phyloP scores from a whole-genome alignment of 306 rosid species.

The Trifolium repens region DNA sequence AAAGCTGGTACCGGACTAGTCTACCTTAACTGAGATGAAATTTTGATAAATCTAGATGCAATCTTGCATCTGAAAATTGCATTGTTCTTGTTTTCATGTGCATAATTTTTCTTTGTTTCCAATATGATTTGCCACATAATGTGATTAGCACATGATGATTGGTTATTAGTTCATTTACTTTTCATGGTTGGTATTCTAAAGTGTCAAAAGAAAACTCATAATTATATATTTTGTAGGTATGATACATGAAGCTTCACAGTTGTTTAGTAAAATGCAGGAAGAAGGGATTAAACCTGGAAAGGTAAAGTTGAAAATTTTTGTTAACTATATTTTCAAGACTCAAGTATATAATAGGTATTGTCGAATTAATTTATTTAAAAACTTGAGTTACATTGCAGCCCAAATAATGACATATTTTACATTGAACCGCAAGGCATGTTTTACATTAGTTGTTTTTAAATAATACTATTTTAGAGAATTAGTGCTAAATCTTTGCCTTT shows the following conservation, averaged over 20 bases:
- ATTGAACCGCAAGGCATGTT: not conserved
- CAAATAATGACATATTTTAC: not conserved
- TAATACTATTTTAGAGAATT: constrained; percentile 1
- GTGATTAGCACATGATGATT: constrained; percentile 22
- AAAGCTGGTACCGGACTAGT: constrained; percentile 71
- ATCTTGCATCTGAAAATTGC: constrained; percentile 19
- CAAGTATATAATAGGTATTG: not conserved
- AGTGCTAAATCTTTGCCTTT: constrained; percentile 39
- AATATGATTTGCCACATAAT: constrained; percentile 20
- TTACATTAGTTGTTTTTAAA: constrained; percentile 12
- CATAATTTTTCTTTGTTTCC: constrained; percentile 13
- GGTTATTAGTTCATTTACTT: constrained; percentile 24
- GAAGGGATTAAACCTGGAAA: constrained; percentile 80
- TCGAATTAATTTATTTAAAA: constrained; percentile 24
- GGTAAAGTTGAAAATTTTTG: constrained; percentile 49
- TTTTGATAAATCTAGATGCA: constrained; percentile 35
- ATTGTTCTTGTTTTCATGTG: constrained; percentile 31
- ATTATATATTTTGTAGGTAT: constrained; percentile 59
- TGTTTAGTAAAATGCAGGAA: constrained; percentile 79
- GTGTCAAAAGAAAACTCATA: constrained; percentile 7
- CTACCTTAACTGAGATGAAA: constrained; percentile 6
- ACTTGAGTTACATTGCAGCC: not conserved
- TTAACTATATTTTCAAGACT: constrained; percentile 23
- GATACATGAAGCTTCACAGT: constrained; percentile 67
- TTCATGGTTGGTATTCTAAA: constrained; percentile 18